Conservation (phyloP, 345 rosid genomes). For the Melaleuca quinquenervia region DNA sequence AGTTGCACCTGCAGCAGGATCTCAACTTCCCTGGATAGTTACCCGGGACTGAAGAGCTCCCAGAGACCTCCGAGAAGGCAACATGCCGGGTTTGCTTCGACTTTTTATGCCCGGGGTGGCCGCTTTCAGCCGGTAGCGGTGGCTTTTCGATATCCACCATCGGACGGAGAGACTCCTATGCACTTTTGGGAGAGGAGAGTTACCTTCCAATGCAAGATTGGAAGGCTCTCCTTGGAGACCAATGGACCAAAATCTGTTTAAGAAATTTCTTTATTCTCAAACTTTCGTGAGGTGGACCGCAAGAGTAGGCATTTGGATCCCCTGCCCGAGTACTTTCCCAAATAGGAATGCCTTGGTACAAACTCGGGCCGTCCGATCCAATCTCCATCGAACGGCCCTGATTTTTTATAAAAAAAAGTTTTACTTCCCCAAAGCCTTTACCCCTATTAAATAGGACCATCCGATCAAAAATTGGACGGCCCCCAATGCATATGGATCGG, state of each 20-base stretch:
- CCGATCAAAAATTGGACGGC: too few species aligned
- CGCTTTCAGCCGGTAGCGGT: neutral
- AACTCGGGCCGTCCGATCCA: too few species aligned
- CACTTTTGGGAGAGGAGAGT: neutral
- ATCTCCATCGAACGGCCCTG: too few species aligned
- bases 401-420: too few species aligned
- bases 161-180: neutral
- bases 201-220: neutral
- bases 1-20: neutral
- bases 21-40: neutral
- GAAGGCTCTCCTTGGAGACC: neutral
- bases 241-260: neutral
- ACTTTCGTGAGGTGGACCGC: neutral
- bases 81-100: neutral
- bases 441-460: too few species aligned
- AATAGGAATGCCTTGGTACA: too few species aligned
- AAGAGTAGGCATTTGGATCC: too few species aligned
- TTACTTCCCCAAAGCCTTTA: too few species aligned
- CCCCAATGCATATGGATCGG: too few species aligned
- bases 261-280: neutral
- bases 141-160: neutral
- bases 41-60: neutral
- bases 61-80: neutral
- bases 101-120: neutral
- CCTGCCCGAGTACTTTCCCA: too few species aligned